Base-by-base conservation (phyloP, 2,329 filamentous ascomycete genomes). In the Calonectria henricotiae region DNA sequence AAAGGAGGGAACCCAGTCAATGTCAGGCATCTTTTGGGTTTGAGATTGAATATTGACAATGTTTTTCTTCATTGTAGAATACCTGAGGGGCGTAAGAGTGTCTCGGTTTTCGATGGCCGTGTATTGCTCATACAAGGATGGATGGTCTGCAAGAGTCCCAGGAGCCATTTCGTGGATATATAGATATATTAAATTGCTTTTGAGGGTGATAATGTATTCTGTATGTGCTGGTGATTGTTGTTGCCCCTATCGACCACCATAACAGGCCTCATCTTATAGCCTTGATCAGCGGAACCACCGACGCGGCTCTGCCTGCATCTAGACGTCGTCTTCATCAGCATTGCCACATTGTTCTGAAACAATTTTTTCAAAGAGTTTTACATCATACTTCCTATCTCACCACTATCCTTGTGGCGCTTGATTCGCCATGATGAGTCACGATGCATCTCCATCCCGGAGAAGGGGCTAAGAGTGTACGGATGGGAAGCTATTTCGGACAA, bases 1-100 rank as follows among this genome's bases (percentile, higher is more conserved):
- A 46, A 46, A 46, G 5, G 43, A 46, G 1, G 43, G 43, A 46
- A 46, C 43, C 43, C 43, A 46, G 43, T 46, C 43, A 46, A 46
- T 46, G 7, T 46, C 43, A 23, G 43, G 43, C 43, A 46, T 46
- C 20, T 46, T 46, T 12, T 46, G 43, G 5, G 43, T 9, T 2
- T 6, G n/a, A 12, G 43, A 7, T 46, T 46, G 43, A 46, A 23
- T 46, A 23, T 46, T 23, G 43, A 46, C 43, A 46, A 46, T 6
- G 7, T 1, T 11, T 3, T 23, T 23, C 11, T 46, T 46, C n/a
- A 23, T 46, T n/a, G n/a, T 7, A 46, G n/a, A 17, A 46, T 9
- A 9, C n/a, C 43, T 5, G n/a, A 46, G 43, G 5, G 43, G 43
- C 0, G 9, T 23, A 8, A 46, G n/a, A 46, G 43, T 46, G n/a